These are phyloP conservation scores for Articulospora tetracladia DNA, from an alignment of 495 filamentous ascomycete genomes.

Conservation along the genomic window DNA sequence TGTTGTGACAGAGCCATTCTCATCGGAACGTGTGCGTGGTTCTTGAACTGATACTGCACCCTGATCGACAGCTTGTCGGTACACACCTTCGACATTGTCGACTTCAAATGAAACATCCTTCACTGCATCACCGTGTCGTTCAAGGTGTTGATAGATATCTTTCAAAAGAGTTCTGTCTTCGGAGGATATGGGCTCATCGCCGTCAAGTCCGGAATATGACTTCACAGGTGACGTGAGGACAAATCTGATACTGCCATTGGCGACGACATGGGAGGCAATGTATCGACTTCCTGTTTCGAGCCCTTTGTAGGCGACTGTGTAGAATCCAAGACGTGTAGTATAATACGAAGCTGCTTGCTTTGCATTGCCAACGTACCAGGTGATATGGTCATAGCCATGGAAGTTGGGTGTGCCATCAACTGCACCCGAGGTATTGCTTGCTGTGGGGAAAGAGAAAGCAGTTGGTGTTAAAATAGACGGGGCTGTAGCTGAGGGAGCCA, in stretches of 20 bases:
- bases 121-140: slow-evolving; percentile 82
- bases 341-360: slow-evolving; percentile 90
- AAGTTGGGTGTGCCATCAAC: slow-evolving; percentile 35
- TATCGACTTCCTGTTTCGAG: slow-evolving; percentile 80
- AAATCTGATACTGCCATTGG: slow-evolving; percentile 74
- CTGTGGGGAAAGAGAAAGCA: slow-evolving; percentile 34
- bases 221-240: slow-evolving; percentile 80
- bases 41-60: slow-evolving; percentile 62
- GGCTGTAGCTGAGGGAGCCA: slow-evolving; percentile 72
- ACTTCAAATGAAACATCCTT: slow-evolving; percentile 93
- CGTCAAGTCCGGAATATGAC: slow-evolving; percentile 37
- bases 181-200: slow-evolving; percentile 42
- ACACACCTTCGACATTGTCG: slow-evolving; percentile 75
- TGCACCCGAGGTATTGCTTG: slow-evolving; percentile 32
- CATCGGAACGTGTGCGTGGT: slow-evolving; percentile 46
- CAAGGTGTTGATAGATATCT: slow-evolving; percentile 72
- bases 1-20: slow-evolving; percentile 52
- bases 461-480: slow-evolving; percentile 41
- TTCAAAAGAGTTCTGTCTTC: slow-evolving; percentile 54
- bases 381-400: slow-evolving; percentile 79
- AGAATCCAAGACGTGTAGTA: slow-evolving; percentile 79
- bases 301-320: slow-evolving; percentile 73
- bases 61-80: slow-evolving; percentile 58
- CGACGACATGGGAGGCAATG: slow-evolving; percentile 75
- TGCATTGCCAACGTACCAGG: slow-evolving; percentile 94